These are phyloP conservation scores for Capsicum baccatum DNA, from an alignment of 257 asterid genomes.

Conservation along the genomic window DNA sequence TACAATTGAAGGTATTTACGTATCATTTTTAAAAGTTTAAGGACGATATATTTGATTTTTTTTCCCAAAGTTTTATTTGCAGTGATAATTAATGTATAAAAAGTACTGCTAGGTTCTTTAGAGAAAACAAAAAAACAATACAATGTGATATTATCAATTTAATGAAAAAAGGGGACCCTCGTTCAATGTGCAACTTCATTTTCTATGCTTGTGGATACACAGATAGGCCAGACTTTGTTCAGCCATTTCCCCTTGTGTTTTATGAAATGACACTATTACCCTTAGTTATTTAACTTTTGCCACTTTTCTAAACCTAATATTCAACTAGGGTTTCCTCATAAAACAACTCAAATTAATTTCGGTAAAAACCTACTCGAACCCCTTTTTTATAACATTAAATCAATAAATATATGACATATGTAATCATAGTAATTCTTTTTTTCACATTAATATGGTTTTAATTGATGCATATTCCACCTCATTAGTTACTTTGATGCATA, in stretches of 20 bases:
- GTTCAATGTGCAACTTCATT: conserved; percentile 49
- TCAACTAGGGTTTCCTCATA: not conserved
- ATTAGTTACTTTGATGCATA: no score
- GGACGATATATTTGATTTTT: no score
- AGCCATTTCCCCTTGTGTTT: not conserved
- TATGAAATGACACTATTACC: conserved; percentile 15
- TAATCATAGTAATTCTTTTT: no score
- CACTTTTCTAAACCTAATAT: not conserved
- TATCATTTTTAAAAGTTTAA: no score
- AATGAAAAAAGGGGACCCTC: conserved; percentile 48
- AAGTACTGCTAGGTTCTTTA: not conserved
- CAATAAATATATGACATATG: not conserved
- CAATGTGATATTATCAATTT: conserved; percentile 22
- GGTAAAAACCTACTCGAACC: not conserved
- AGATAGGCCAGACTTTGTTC: conserved; percentile 34
- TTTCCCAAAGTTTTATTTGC: no score
- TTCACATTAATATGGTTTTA: no score
- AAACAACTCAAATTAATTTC: not conserved
- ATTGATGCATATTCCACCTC: no score
- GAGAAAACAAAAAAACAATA: conserved; percentile 28
- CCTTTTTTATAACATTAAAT: not conserved
- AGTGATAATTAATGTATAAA: no score
- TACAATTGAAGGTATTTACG: no score
- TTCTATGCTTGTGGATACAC: conserved; percentile 42
- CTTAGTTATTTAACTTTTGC: not conserved